Evolutionary conservation across 768 basidiomycete species (phyloP).

Genomic region (Terana coerulea): DNA sequence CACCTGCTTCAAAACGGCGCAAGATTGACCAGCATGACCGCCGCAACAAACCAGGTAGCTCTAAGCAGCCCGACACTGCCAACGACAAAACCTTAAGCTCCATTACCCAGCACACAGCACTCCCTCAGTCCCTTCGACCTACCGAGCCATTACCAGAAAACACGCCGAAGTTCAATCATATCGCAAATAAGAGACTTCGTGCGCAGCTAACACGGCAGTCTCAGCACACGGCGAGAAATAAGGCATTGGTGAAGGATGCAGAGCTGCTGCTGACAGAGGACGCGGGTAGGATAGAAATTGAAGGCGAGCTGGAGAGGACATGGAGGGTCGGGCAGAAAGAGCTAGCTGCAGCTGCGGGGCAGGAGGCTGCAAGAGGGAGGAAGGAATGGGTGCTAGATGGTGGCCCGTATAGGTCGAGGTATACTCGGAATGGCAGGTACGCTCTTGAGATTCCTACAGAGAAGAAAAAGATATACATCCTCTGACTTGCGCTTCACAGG

Average conservation of each 20-base stretch:
- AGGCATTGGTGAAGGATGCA: conserved; percentile 63
- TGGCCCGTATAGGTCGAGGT: conserved; percentile 80
- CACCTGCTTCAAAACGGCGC: conserved; percentile 38
- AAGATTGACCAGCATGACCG: conserved; percentile 16
- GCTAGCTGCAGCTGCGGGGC: conserved; percentile 59
- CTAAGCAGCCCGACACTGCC: conserved; percentile 10
- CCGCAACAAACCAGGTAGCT: conserved; percentile 11
- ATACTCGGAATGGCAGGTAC: conserved; percentile 88
- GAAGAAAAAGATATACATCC: no score
- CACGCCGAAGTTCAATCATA: conserved; percentile 50
- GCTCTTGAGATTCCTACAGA: conserved; percentile 20
- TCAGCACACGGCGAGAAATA: conserved; percentile 56
- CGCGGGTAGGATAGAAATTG: conserved; percentile 68
- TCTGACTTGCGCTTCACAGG: conserved; percentile 44
- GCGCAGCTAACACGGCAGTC: conserved; percentile 61
- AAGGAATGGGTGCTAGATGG: conserved; percentile 81
- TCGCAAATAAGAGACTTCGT: conserved; percentile 75
- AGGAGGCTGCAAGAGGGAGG: conserved; percentile 72
- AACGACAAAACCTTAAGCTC: conserved; percentile 20
- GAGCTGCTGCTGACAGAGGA: conserved; percentile 69
- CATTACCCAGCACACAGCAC: conserved; percentile 38
- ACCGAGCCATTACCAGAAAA: conserved; percentile 43
- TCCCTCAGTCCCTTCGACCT: conserved; percentile 67
- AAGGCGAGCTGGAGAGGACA: conserved; percentile 80
- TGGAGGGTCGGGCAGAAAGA: conserved; percentile 87